phyloP scores from a whole-genome alignment of 2,329 filamentous ascomycete species.

The Trichoderma sp. region DNA sequence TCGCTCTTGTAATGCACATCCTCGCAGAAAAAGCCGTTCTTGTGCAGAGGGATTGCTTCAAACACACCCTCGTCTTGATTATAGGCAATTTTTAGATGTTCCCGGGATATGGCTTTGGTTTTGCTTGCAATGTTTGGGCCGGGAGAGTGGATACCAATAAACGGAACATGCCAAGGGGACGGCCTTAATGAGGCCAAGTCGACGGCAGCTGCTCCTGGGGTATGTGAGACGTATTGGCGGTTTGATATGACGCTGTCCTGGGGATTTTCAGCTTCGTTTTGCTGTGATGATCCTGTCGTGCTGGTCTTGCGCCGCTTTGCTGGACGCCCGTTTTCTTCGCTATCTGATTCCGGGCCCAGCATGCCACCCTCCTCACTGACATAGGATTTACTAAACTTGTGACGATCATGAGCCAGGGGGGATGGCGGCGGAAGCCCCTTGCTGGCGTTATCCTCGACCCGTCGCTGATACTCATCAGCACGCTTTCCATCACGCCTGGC shows the following conservation, averaged over 20 bases:
- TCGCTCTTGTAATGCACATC: constrained; percentile 57
- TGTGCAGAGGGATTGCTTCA: constrained; percentile 59
- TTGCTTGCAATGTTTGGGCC: constrained; percentile 58
- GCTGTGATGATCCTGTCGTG: constrained; percentile 42
- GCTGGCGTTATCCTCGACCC: constrained; percentile 46
- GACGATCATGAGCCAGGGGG: constrained; percentile 50
- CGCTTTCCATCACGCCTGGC: constrained; percentile 53
- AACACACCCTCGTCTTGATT: constrained; percentile 62
- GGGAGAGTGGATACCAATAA: constrained; percentile 71
- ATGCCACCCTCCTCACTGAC: constrained; percentile 70
- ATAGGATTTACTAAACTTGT: constrained; percentile 62
- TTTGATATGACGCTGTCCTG: constrained; percentile 53
- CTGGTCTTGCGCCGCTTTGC: constrained; percentile 48
- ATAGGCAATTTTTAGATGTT: constrained; percentile 71
- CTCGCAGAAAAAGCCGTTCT: constrained; percentile 69
- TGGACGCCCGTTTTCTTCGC: constrained; percentile 48
- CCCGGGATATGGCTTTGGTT: constrained; percentile 71
- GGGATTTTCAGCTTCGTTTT: constrained; percentile 43
- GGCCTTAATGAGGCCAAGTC: constrained; percentile 60
- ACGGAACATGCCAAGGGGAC: constrained; percentile 59
- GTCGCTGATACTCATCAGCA: constrained; percentile 44
- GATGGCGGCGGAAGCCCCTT: constrained; percentile 51
- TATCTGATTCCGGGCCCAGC: constrained; percentile 61
- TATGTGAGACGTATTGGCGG: constrained; percentile 60
- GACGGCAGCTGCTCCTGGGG: constrained; percentile 56